Base-by-base conservation (phyloP, 371 early-diverging fungal genomes). In the Paraphysoderma sedebokerense region DNA sequence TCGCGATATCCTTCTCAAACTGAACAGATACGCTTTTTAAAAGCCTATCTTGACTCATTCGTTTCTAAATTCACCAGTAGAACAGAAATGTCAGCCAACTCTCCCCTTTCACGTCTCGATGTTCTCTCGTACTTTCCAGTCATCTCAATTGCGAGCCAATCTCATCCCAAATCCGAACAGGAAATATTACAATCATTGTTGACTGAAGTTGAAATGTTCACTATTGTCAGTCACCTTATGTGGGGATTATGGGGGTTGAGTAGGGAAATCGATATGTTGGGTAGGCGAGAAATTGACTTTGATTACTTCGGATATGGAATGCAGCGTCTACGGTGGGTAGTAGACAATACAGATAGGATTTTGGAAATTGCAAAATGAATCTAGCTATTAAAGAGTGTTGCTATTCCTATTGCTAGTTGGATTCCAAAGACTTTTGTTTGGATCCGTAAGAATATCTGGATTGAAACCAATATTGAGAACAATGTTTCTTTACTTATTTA, bases 221-320 rank as follows among this genome's bases (percentile, higher is more conserved):
- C 26, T 54, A 53, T 22, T 80, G 77, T 67, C 65, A 68, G 1
- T 13, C 87, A 85, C 50, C 47, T 83, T 33, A 65, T 76, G 44
- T 87, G 87, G 87, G 81, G 81, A 4, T 58, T 87, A 0, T 87
- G 87, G 87, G 85, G 85, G 5, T 58, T 87, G 3, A 57, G 85
- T n/a, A 86, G 47, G 26, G 47, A 46, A 22, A 30, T 31, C 41
- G 47, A 46, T 22, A 46, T 37, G 33, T 8, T 37, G 81, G 56
- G 81, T 79, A 11, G 67, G 63, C 37, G 74, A 76, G 44, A 79
- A 20, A 87, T 87, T 37, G 79, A 84, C n/a, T 87, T 83, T 63
- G 82, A 87, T 48, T 87, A 84, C 46, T 64, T 78, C 24, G 60
- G 56, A 37, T 87, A 83, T 52, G 74, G 76, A 0, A 51, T 65